These are phyloP conservation scores for Wickerhamomyces ciferrii DNA, from an alignment of 805 yeast species.

Conservation along the genomic window DNA sequence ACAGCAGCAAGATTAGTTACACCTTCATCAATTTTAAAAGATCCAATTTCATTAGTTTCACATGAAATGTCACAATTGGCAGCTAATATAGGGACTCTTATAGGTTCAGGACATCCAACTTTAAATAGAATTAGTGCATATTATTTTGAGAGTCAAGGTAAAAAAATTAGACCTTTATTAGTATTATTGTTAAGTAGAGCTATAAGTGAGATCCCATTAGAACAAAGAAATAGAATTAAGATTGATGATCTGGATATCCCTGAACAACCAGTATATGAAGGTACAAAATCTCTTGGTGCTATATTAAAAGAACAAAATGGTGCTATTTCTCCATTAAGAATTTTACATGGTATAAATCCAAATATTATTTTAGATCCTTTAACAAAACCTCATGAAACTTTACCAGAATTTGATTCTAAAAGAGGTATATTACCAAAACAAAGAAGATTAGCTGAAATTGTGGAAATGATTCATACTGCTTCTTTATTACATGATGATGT, in stretches of 20 bases:
- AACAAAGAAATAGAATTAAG: constrained; percentile 55
- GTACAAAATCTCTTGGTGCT: constrained; percentile 48
- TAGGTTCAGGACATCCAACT: constrained; percentile 93
- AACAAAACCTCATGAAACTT: constrained; percentile 69
- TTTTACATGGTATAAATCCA: constrained; percentile 91
- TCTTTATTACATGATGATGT: constrained; percentile 95
- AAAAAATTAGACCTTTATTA: constrained; percentile 87
- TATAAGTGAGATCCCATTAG: constrained; percentile 64
- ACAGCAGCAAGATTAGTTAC: constrained; percentile 74
- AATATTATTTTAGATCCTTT: constrained; percentile 74
- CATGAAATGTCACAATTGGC: constrained; percentile 91
- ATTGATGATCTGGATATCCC: constrained; percentile 64
- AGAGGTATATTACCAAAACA: constrained; percentile 91
- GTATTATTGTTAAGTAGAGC: constrained; percentile 83
- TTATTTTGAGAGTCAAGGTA: constrained; percentile 95
- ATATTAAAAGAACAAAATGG: constrained; percentile 45
- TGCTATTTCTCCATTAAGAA: constrained; percentile 73
- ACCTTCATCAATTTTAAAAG: constrained; percentile 53
- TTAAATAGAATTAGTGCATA: constrained; percentile 89
- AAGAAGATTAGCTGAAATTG: constrained; percentile 92
- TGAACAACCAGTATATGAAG: constrained; percentile 57
- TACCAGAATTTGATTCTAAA: constrained; percentile 52
- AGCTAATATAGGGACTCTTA: constrained; percentile 74
- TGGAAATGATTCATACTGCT: constrained; percentile 98
- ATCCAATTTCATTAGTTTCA: constrained; percentile 88